These are phyloP conservation scores for Alternaria solani DNA, from an alignment of 2,329 filamentous ascomycete species.

Conservation along the genomic window DNA sequence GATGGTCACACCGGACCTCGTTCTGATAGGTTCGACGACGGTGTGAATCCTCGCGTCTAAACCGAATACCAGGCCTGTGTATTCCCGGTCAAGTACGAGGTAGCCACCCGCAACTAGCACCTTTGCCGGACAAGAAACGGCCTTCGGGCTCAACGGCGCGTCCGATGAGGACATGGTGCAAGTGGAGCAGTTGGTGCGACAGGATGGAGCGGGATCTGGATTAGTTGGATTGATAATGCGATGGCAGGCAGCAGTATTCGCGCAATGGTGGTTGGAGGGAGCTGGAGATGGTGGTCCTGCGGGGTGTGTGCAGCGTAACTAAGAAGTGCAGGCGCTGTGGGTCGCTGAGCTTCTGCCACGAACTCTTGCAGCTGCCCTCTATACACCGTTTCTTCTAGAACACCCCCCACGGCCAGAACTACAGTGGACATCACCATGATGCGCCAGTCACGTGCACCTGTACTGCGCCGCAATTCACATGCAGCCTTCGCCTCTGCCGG, in stretches of 20 bases:
- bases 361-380: slow-evolving; percentile 9
- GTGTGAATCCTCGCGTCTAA: slow-evolving; percentile 71
- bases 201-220: slow-evolving; percentile 1
- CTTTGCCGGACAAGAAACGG: slow-evolving; percentile 91
- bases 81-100: slow-evolving; percentile 85
- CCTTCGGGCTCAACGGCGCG: slow-evolving; percentile 33
- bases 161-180: slow-evolving; percentile 20
- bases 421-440: slow-evolving; percentile 1
- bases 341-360: slow-evolving; percentile 19
- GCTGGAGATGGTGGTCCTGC: slow-evolving; percentile 25
- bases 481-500: slow-evolving; percentile 8
- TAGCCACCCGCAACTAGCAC: slow-evolving; percentile 95
- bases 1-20: slow-evolving; percentile 67
- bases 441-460: slow-evolving; percentile 18
- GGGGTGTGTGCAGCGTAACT: slow-evolving; percentile 22
- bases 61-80: slow-evolving; percentile 77
- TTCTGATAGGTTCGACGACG: slow-evolving; percentile 63
- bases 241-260: slow-evolving; percentile 23
- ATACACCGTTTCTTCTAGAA: slow-evolving; percentile 4
- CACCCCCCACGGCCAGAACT: not conserved
- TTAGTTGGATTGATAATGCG: slow-evolving; percentile 19
- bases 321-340: slow-evolving; percentile 19
- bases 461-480: slow-evolving; percentile 12
- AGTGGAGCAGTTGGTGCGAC: slow-evolving; percentile 24
- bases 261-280: slow-evolving; percentile 27